Conservation (phyloP, 1,284 basidiomycete genomes). For the Trichosporon ovoides region DNA sequence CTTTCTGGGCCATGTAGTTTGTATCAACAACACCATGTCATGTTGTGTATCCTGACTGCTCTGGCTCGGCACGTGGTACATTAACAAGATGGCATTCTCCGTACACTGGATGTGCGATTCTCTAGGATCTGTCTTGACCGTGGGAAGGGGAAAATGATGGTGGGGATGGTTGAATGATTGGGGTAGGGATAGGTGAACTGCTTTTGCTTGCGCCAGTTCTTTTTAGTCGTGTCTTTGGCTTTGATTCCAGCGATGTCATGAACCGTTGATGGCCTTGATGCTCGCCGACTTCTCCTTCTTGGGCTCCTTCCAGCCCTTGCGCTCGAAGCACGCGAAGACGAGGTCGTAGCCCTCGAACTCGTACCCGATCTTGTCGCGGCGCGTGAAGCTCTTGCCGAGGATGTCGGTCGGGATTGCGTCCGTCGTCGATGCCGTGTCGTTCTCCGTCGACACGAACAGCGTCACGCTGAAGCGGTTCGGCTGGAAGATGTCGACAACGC, state of each 20-base stretch:
- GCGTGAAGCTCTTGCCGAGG: slow-evolving; percentile 49
- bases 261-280: slow-evolving; percentile 1
- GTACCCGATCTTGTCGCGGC: slow-evolving; percentile 97
- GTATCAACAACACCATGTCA: too few species aligned
- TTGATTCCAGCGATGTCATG: not conserved
- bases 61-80: too few species aligned
- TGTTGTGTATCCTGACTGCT: too few species aligned
- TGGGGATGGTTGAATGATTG: too few species aligned
- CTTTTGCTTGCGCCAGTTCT: not conserved
- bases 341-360: slow-evolving; percentile 94
- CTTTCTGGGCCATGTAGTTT: too few species aligned
- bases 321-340: slow-evolving; percentile 84
- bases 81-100: too few species aligned
- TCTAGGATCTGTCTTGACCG: too few species aligned
- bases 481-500: slow-evolving; percentile 90
- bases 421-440: slow-evolving; percentile 47
- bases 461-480: slow-evolving; percentile 84
- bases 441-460: slow-evolving; percentile 74
- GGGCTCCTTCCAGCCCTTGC: slow-evolving; percentile 42
- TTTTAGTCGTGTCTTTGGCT: not conserved
- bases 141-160: too few species aligned
- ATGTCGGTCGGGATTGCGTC: slow-evolving; percentile 37
- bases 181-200: not conserved
- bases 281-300: slow-evolving; percentile 6
- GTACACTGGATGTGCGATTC: too few species aligned